Conservation (phyloP, 2,329 filamentous ascomycete genomes). For the Hymenoscyphus infarciens region DNA sequence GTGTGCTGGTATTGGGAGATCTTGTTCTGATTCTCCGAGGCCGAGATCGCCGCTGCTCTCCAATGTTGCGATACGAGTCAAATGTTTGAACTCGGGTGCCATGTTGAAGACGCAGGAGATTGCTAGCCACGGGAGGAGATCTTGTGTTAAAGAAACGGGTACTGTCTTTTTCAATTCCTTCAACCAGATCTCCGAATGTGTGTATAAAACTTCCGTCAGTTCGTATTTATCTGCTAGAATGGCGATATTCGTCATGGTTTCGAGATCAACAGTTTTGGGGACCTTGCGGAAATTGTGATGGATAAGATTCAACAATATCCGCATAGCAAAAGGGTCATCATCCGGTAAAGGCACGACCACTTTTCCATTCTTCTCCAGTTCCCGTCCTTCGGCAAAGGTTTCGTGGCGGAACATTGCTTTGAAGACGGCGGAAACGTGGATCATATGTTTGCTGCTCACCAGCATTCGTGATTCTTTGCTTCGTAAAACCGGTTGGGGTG, state of each 20-base stretch:
- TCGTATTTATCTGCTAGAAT: conserved; percentile 32
- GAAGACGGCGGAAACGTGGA: conserved; percentile 28
- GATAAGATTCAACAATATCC: conserved; percentile 34
- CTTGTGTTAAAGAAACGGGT: background rate
- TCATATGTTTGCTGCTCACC: conserved; percentile 23
- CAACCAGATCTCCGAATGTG: conserved; percentile 15
- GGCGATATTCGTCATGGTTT: conserved; percentile 32
- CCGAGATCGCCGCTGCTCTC: conserved; percentile 6
- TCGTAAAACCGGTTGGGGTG: background rate
- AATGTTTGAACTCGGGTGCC: conserved; percentile 7
- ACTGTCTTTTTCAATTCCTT: conserved; percentile 13
- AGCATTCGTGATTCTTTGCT: conserved; percentile 15
- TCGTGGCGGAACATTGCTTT: conserved; percentile 24
- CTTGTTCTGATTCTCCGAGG: background rate
- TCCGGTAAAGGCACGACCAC: conserved; percentile 31
- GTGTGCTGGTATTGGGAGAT: conserved; percentile 1
- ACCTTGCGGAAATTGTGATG: conserved; percentile 31
- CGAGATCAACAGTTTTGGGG: conserved; percentile 25
- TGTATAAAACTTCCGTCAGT: conserved; percentile 12
- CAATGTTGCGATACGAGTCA: conserved; percentile 2
- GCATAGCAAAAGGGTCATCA: conserved; percentile 33
- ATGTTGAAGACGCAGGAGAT: conserved; percentile 18
- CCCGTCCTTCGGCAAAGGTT: conserved; percentile 23
- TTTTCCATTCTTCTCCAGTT: conserved; percentile 32
- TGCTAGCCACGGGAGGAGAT: conserved; percentile 12